Base-by-base conservation (phyloP, 2,329 filamentous ascomycete species). In the Phialemoniopsis sp. region DNA sequence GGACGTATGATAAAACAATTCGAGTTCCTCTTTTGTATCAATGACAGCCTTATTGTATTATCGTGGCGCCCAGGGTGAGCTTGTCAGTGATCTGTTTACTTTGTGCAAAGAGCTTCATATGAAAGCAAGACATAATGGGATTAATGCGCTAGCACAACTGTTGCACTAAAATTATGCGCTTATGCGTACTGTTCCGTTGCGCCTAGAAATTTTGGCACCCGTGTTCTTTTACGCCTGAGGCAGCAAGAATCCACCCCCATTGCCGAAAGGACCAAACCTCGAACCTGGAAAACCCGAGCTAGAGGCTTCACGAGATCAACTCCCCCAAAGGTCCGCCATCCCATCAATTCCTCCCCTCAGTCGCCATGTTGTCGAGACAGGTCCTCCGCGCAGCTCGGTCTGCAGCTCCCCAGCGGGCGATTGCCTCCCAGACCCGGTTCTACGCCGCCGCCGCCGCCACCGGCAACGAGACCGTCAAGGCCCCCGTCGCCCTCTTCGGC, bases 401-500 rank as follows among this genome's bases (percentile, higher is more conserved):
- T 56, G 73, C 75, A 53, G 72, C 77, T 61, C 73, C 84, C 66
- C 70, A 72, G 59, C 63, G 68, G 52, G 66, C 73, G 57, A 70
- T 83, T 63, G 74, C 78, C 59, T 73, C 72, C 58, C 75, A 78
- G 58, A 70, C 80, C 67, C 85, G 90, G 67, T 80, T 79, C 66
- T 96, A 89, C 70, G 89, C 89, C 59, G 70, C 77, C 46, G 68
- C 79, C 65, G 68, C 74, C 49, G 68, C 76, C 47, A 73, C 78
- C 58, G 64, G 80, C 54, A 65, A 75, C 58, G 71, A 80, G 64
- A 80, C 83, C 46, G 70, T 81, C 66, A 90, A 87, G 77, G 82
- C 91, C 57, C 93, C 93, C 54, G 76, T 96, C 63, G 80, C 90
- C 57, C 80, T 98, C 61, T 98, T 89, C 71, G 93, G 93, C 57